Conservation (phyloP, 805 yeast species). For the Yamadazyma olivae region DNA sequence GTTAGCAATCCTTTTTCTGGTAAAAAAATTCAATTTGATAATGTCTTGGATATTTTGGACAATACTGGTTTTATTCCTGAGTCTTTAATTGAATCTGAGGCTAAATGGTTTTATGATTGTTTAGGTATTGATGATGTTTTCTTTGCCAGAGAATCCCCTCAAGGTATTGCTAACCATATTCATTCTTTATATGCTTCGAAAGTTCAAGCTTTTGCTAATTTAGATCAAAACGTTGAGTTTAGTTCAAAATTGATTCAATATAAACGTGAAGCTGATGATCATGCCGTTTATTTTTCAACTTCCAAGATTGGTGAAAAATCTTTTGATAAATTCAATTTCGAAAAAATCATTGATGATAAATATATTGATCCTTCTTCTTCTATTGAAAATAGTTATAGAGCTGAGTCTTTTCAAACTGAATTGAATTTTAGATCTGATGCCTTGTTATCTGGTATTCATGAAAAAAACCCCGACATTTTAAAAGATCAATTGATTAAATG, state of each 20-base stretch:
- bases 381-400: slow-evolving; percentile 50
- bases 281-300: slow-evolving; percentile 89
- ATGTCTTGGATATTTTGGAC: slow-evolving; percentile 79
- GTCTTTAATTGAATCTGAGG: slow-evolving; percentile 76
- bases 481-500: slow-evolving; percentile 57
- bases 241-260: slow-evolving; percentile 65
- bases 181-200: slow-evolving; percentile 91
- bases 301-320: slow-evolving; percentile 8
- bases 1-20: slow-evolving; percentile 73
- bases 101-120: slow-evolving; percentile 82
- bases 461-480: slow-evolving; percentile 29
- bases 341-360: slow-evolving; percentile 74
- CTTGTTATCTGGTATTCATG: slow-evolving; percentile 33
- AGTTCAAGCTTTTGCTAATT: slow-evolving; percentile 64
- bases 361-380: slow-evolving; percentile 59
- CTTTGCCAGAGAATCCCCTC: slow-evolving; percentile 81
- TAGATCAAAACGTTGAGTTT: slow-evolving; percentile 7
- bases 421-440: slow-evolving; percentile 47
- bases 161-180: slow-evolving; percentile 78
- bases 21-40: slow-evolving; percentile 74
- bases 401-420: slow-evolving; percentile 76
- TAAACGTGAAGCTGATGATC: slow-evolving; percentile 75
- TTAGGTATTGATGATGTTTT: slow-evolving; percentile 91
- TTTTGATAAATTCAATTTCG: slow-evolving; percentile 38
- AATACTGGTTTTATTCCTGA: slow-evolving; percentile 88